Evolutionary conservation across 768 basidiomycete species (phyloP), one percentile per base, ranked within the genome.

Genomic region (Phaeotremella skinneri): DNA sequence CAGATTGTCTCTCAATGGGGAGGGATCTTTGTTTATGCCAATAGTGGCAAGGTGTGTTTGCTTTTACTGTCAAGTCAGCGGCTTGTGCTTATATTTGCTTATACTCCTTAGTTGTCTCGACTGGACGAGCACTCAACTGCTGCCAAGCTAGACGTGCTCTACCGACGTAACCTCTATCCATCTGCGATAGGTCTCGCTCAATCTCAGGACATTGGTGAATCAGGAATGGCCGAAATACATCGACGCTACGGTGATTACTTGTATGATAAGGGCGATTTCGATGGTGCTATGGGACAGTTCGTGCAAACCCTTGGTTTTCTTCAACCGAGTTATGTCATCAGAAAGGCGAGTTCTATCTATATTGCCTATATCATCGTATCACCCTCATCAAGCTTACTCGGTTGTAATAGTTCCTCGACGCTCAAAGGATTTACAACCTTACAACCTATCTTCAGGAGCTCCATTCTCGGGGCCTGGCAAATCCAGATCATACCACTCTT

Each of bases 381-480:
- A 43, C 4, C 21, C 17, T 17, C 4, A 23, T 23, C 11, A 29
- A 27, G 42, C 57, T 62, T 55, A 67, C 30, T 26, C 7, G 2
- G 5, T 2, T 14, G 9, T 7, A 2, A 32, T 58, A 97, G 93
- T 98, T 92, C 78, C 85, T 99, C 34, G 96, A 96, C 64, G 91
- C 94, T 0, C 96, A 98, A 72, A 82, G 93, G 1, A 96, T 97
- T 55, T 88, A 92, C 63, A 91, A 93, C 73, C 87, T 99, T 52
- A 92, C 90, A 29, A 89, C 89, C 1, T 99, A 97, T 76, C 83
- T 99, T 0, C 93, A 98, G 82, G 93, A 94, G 74, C 81, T 99
- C 0, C 96, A 99, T 72, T 82, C 89, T 1, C 81, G 87, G 0
- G 88, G 89, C 0, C 84, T 94, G 4, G 94, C 96, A 27, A 98